phyloP scores from a whole-genome alignment of 257 asterid genomes.

The Echium plantagineum region DNA sequence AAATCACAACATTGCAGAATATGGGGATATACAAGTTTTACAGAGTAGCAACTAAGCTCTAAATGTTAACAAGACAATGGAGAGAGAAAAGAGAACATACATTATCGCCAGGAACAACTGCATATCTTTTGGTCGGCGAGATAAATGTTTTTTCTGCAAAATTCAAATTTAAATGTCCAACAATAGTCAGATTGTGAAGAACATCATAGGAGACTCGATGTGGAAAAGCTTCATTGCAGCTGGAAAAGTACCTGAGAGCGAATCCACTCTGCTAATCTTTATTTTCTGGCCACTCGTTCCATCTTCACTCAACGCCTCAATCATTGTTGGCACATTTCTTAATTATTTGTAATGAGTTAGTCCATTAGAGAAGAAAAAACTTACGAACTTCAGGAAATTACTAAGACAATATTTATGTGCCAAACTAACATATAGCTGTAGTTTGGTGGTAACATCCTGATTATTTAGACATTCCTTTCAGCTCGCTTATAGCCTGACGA shows the following conservation, averaged over 20 bases:
- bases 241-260: conserved; percentile 24
- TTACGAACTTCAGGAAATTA: no score
- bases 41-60: neutral
- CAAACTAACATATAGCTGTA: no score
- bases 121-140: conserved; percentile 87
- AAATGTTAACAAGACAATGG: neutral
- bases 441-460: no score
- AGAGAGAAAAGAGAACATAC: conserved; percentile 29
- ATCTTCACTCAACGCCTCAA: conserved; percentile 72
- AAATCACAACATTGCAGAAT: no score
- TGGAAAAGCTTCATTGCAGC: neutral
- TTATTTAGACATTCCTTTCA: no score
- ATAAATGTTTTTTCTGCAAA: conserved; percentile 58
- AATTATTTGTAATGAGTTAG: neutral
- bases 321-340: conserved; percentile 75
- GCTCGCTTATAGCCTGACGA: no score
- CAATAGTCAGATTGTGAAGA: neutral
- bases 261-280: conserved; percentile 51
- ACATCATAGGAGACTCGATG: neutral
- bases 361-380: neutral
- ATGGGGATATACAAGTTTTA: neutral
- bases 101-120: conserved; percentile 77
- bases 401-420: no score
- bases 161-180: no score
- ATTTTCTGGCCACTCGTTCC: conserved; percentile 77